Conservation (phyloP, 2,329 filamentous ascomycete species). For the Grosmannia serpens region DNA sequence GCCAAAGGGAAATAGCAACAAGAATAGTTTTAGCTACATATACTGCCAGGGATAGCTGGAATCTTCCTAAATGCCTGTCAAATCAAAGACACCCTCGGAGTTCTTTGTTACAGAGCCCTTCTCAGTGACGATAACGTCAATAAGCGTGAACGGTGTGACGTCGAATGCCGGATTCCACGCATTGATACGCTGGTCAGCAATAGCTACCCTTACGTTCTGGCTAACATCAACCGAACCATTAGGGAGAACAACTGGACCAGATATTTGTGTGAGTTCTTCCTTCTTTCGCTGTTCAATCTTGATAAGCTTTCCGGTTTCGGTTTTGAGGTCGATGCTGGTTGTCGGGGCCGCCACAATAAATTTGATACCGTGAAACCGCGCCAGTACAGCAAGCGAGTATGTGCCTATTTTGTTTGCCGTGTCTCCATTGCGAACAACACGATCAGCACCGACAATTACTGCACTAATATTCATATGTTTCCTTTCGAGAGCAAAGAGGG, state of each 20-base stretch:
- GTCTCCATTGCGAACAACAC: constrained; percentile 92
- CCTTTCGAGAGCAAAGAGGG: constrained; percentile 58
- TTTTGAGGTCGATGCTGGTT: constrained; percentile 83
- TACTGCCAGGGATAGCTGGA: too few relatives aligned
- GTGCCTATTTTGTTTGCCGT: constrained; percentile 99
- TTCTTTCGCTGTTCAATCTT: constrained; percentile 78
- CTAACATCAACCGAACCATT: constrained; percentile 53
- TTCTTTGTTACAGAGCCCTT: constrained; percentile 76
- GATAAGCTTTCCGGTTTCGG: constrained; percentile 66
- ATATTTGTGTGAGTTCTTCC: constrained; percentile 75
- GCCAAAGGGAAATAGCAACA: too few relatives aligned
- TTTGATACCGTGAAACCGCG: constrained; percentile 76
- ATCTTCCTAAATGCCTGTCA: constrained; percentile 18
- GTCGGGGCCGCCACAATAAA: constrained; percentile 92
- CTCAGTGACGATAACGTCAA: constrained; percentile 92
- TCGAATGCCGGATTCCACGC: constrained; percentile 99
- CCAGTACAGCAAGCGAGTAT: constrained; percentile 84
- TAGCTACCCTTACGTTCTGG: constrained; percentile 61
- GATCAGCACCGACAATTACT: constrained; percentile 88
- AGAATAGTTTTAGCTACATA: too few relatives aligned
- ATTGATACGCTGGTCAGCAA: constrained; percentile 63
- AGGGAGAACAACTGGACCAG: constrained; percentile 57
- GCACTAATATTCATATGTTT: constrained; percentile 60
- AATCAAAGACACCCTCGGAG: constrained; percentile 56
- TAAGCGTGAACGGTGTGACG: constrained; percentile 77